A percentile compares a stretch with the other conserved stretches of the same genome.
phyloP scores from a whole-genome alignment of 306 rosid genomes.

The Cucurbita maxima region DNA sequence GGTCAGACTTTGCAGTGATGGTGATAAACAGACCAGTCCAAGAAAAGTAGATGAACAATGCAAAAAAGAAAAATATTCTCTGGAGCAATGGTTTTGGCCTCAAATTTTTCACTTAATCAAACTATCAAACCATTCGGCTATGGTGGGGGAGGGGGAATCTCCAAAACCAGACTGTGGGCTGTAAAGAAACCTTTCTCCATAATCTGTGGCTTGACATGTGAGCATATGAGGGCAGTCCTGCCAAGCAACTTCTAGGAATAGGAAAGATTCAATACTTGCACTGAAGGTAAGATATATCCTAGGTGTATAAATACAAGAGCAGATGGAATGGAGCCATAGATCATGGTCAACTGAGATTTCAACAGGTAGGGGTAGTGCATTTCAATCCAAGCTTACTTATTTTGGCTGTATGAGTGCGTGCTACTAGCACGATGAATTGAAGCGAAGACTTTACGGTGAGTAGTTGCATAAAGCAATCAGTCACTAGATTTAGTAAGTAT shows the following conservation, averaged over 20 bases:
- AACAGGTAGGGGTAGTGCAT: neutral
- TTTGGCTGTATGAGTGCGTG: neutral
- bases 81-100: neutral
- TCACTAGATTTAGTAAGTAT: neutral
- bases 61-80: neutral
- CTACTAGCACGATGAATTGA: neutral
- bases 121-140: neutral
- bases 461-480: neutral
- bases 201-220: neutral
- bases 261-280: neutral
- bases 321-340: neutral
- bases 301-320: neutral
- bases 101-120: neutral
- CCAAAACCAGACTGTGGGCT: neutral
- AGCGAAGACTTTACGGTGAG: neutral
- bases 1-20: neutral
- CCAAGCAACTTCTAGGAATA: neutral
- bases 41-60: neutral
- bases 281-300: neutral
- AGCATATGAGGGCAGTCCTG: neutral
- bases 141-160: conserved; percentile 1
- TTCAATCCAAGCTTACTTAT: neutral
- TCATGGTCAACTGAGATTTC: neutral
- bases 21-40: neutral
- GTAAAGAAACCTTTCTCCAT: neutral